Percentiles rank a stretch among this genome's conserved stretches.
Evolutionary conservation across 2,329 filamentous ascomycete genomes (phyloP).

Genomic region (Verruconis gallopava): DNA sequence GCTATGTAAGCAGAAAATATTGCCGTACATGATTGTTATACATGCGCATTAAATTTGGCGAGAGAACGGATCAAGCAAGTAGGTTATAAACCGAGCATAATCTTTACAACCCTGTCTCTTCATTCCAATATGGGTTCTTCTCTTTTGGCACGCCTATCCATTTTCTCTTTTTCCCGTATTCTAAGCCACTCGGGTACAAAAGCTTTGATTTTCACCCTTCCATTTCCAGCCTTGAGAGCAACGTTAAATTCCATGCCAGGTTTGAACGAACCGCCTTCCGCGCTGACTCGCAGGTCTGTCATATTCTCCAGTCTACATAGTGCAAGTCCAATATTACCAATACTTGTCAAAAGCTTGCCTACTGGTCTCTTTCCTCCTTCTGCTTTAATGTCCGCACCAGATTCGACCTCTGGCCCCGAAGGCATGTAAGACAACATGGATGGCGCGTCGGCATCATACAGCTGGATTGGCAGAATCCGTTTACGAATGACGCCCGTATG

Average conservation of each 20-base stretch:
- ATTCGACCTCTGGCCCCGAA: constrained; percentile 19
- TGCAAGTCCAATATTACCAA: constrained; percentile 78
- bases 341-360: constrained; percentile 66
- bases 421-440: constrained; percentile 37
- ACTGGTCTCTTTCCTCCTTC: constrained; percentile 47
- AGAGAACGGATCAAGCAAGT: too few species aligned
- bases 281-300: constrained; percentile 65
- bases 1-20: too few species aligned
- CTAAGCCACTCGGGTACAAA: constrained; percentile 70
- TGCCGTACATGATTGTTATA: too few species aligned
- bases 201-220: constrained; percentile 33
- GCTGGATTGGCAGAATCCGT: constrained; percentile 65
- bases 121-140: too few species aligned
- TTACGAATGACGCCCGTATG: constrained; percentile 91
- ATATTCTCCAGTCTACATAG: constrained; percentile 82
- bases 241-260: constrained; percentile 41
- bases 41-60: too few species aligned
- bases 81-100: too few species aligned
- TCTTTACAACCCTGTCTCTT: too few species aligned
- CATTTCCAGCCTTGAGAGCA: constrained; percentile 11
- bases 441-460: constrained; percentile 45
- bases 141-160: constrained; percentile 1
- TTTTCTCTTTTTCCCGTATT: constrained; percentile 5
- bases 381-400: constrained; percentile 40
- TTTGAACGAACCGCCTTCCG: constrained; percentile 48